Base-by-base conservation (phyloP, 805 yeast genomes). In the Yamadazyma endophytica region DNA sequence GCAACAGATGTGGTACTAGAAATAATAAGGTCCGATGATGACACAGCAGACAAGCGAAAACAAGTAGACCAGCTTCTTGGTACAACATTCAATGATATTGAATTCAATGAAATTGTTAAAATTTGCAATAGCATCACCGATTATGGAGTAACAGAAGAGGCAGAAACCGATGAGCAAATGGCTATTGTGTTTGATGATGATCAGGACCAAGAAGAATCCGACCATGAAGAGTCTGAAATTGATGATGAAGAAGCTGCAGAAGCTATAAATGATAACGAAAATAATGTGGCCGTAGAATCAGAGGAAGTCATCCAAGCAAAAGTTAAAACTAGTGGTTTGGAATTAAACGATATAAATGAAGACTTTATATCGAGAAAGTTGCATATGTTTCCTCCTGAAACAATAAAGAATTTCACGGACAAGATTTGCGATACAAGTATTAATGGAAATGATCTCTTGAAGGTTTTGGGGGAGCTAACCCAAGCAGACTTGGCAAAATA, bases 1-100 rank as follows among this genome's bases (percentile, higher is more conserved):
- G 84, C 88, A 4, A 75, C 86, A 2, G 92, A 84, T 50, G 61
- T 79, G 3, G 49, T 79, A 0, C 44, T 85, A 23, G 81, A 73
- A 40, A 55, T 70, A 1, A 45, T 82, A 37, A 77, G 73, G 43
- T 63, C 66, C 30, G 77, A 67, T 2, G 60, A 54, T 1, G 35
- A 56, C 1, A 54, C 65, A 1, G 77, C 73, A 13, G 59, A 57
- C 6, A 73, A 73, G 40, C 74, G 74, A 28, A 47, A 53, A n/a
- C 70, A 68, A 28, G 48, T 83, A 2, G 76, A 76, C 32, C 67
- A 61, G 4, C 61, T 78, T 2, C 46, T 87, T 22, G 60, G 38
- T 7, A 33, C 42, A 9, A 43, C 46, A 13, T 32, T 81, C 1
- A 35, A 59, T 3, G 73, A 68, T 35, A 62, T 63, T 8, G 58